Evolutionary conservation across 2,329 filamentous ascomycete species (phyloP).

Genomic region (Trichoderma sp.): DNA sequence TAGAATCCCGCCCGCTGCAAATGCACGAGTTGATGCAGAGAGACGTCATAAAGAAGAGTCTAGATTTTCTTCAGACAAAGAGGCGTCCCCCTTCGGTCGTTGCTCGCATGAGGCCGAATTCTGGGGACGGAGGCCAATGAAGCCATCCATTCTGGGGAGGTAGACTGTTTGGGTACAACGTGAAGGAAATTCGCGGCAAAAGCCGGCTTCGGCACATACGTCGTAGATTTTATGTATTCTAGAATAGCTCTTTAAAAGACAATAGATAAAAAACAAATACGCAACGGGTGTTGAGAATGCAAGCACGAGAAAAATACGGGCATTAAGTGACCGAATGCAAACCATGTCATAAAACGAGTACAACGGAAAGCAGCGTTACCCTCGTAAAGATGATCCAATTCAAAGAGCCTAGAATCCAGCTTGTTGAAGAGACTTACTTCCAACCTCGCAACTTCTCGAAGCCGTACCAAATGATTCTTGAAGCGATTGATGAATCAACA

Average conservation of each 20-base stretch:
- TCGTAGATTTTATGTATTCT: neutral
- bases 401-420: neutral
- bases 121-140: neutral
- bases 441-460: neutral
- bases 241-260: no score
- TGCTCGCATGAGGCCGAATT: neutral
- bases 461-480: neutral
- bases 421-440: no score
- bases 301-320: neutral
- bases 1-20: neutral
- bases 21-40: neutral
- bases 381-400: neutral
- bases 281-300: neutral
- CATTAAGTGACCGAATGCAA: neutral
- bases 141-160: neutral
- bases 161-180: neutral
- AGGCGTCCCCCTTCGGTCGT: neutral
- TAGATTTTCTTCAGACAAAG: neutral
- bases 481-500: neutral
- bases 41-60: conserved; percentile 4
- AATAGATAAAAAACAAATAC: no score
- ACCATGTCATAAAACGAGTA: no score
- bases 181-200: neutral
- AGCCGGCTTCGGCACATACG: neutral
- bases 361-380: no score